phyloP scores from a whole-genome alignment of 2,329 filamentous ascomycete genomes.

The Alternaria dauci region DNA sequence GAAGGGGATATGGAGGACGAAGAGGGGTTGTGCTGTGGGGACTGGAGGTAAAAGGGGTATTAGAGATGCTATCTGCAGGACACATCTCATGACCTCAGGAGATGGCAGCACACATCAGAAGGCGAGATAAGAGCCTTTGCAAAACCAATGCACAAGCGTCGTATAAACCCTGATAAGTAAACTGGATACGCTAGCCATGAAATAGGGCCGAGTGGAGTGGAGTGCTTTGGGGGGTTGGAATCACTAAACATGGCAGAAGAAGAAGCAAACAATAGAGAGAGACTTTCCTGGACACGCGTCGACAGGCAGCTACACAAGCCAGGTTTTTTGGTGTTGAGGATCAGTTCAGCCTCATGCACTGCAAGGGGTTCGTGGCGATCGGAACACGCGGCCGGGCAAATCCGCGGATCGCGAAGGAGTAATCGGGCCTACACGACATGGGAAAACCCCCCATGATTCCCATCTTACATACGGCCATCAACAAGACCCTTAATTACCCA shows the following conservation, averaged over 20 bases:
- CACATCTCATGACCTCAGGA: neutral
- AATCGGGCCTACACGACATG: conserved; percentile 16
- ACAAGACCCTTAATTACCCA: conserved; percentile 6
- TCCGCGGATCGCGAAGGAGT: conserved; percentile 12
- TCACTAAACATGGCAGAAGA: neutral
- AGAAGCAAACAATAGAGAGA: neutral
- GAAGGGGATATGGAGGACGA: neutral
- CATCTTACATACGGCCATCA: neutral
- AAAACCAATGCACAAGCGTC: neutral
- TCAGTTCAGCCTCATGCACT: neutral
- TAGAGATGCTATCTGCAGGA: neutral
- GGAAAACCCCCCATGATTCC: conserved; percentile 3
- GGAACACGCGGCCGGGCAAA: neutral
- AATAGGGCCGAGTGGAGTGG: neutral
- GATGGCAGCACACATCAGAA: neutral
- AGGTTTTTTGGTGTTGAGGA: neutral
- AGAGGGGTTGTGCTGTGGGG: neutral
- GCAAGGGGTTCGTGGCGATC: conserved; percentile 3
- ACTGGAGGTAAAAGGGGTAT: neutral
- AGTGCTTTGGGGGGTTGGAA: neutral
- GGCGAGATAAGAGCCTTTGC: conserved; percentile 1
- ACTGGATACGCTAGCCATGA: neutral
- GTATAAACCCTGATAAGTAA: neutral
- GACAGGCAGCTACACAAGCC: neutral
- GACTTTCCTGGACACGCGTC: neutral